phyloP scores from a whole-genome alignment of 768 basidiomycete species.

The Phylloporus sp. region DNA sequence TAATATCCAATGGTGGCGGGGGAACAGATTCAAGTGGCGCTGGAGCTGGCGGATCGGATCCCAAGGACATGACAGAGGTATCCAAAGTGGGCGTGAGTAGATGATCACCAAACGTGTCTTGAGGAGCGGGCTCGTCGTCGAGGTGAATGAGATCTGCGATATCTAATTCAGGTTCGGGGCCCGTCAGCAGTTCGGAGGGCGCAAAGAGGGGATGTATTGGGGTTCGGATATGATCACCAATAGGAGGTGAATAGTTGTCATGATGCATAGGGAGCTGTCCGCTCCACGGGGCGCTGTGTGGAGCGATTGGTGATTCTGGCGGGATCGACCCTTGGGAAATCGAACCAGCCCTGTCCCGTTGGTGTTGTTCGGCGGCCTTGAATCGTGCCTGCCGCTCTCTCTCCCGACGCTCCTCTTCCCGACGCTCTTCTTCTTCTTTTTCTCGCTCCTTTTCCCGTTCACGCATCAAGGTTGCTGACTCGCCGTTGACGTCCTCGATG shows the following conservation, averaged over 20 bases:
- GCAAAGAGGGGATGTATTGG: conserved; percentile 34
- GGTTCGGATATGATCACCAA: conserved; percentile 24
- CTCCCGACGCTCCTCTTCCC: conserved; percentile 56
- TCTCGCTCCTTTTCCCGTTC: conserved; percentile 56
- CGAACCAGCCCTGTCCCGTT: conserved; percentile 49
- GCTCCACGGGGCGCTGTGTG: conserved; percentile 53
- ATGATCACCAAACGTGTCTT: conserved; percentile 30
- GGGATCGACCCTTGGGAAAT: conserved; percentile 51
- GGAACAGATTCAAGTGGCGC: neutral
- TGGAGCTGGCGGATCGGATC: conserved; percentile 1
- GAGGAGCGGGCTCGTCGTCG: conserved; percentile 52
- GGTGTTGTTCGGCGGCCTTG: conserved; percentile 42
- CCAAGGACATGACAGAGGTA: conserved; percentile 5
- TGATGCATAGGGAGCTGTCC: conserved; percentile 49
- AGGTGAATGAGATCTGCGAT: conserved; percentile 75
- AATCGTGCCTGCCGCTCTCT: conserved; percentile 64
- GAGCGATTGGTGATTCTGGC: conserved; percentile 64
- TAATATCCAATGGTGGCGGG: conserved; percentile 30
- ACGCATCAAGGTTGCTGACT: conserved; percentile 34
- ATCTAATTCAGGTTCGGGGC: conserved; percentile 61
- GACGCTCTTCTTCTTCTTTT: conserved; percentile 63
- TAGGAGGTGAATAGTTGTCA: conserved; percentile 24
- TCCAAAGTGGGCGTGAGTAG: conserved; percentile 16
- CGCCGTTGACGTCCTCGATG: conserved; percentile 75
- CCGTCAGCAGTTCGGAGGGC: conserved; percentile 38